Conservation (phyloP, 768 basidiomycete genomes). For the Naganishia onofrii region DNA sequence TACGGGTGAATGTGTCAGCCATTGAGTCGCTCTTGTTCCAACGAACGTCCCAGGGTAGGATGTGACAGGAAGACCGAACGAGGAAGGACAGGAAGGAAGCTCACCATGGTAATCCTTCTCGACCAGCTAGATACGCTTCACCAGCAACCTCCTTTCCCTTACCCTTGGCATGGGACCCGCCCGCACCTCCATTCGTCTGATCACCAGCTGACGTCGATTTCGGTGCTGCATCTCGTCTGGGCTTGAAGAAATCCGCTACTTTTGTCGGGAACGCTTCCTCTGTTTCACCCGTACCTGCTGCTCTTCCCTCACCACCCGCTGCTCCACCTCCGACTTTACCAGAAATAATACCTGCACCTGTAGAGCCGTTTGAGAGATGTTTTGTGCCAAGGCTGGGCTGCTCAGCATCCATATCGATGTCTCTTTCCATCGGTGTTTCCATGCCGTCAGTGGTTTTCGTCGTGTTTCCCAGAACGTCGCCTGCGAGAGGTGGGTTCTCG, state of each 20-base stretch:
- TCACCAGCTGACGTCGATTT: background rate
- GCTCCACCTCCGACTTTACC: constrained; percentile 14
- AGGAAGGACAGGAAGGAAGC: constrained; percentile 35
- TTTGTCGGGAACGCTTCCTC: constrained; percentile 9
- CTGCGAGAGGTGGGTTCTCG: constrained; percentile 11
- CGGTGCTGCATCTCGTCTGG: constrained; percentile 1
- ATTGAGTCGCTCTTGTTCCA: too few relatives aligned
- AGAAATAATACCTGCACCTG: constrained; percentile 6
- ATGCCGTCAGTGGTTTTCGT: background rate
- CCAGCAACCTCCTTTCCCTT: constrained; percentile 29
- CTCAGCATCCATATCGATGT: constrained; percentile 28
- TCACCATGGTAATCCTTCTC: constrained; percentile 87
- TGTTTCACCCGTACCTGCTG: background rate
- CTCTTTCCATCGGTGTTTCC: background rate
- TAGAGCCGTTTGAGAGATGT: constrained; percentile 4
- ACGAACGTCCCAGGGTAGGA: too few relatives aligned
- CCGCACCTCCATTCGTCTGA: constrained; percentile 13
- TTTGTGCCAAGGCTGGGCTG: constrained; percentile 8
- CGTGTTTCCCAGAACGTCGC: background rate
- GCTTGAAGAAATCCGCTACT: constrained; percentile 20
- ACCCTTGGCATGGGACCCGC: constrained; percentile 29
- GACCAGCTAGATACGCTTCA: constrained; percentile 56
- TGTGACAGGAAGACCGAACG: background rate
- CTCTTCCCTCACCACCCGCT: background rate
- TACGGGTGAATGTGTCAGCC: too few relatives aligned